Percentiles rank a stretch among this genome's conserved stretches.
Conservation (phyloP, 1,139 yeast genomes). For the Zygoascus hellenicus region DNA sequence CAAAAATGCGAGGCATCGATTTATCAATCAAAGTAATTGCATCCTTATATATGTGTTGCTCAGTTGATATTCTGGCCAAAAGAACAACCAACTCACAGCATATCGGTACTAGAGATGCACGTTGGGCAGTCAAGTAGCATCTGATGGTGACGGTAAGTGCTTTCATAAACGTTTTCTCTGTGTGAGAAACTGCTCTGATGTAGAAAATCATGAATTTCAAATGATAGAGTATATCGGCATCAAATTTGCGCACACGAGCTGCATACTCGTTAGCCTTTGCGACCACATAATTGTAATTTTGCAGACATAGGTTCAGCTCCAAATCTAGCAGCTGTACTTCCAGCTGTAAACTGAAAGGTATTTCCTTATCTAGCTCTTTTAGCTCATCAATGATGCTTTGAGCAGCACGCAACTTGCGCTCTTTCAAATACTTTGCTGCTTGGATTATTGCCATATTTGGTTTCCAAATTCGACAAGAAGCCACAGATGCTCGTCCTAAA, state of each 20-base stretch:
- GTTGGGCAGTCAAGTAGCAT: constrained; percentile 22
- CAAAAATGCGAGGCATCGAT: constrained; percentile 26
- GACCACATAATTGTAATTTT: constrained; percentile 18
- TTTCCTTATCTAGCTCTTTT: constrained; percentile 4
- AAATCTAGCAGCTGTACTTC: constrained; percentile 16
- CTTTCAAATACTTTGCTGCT: constrained; percentile 16
- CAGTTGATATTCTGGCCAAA: constrained; percentile 21
- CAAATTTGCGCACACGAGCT: constrained; percentile 13
- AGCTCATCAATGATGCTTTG: constrained; percentile 18
- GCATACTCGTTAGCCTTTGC: constrained; percentile 14
- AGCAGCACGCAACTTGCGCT: constrained; percentile 18
- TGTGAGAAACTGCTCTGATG: constrained; percentile 19
- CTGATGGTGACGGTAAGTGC: constrained; percentile 23
- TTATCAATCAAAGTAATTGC: constrained; percentile 25
- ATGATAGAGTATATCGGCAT: constrained; percentile 23
- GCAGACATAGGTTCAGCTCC: constrained; percentile 18
- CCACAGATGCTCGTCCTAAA: constrained; percentile 14
- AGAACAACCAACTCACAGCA: constrained; percentile 25
- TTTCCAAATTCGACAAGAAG: constrained; percentile 23
- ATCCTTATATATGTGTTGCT: constrained; percentile 20
- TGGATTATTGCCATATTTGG: constrained; percentile 20
- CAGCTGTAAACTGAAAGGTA: constrained; percentile 13
- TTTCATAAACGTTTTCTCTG: constrained; percentile 19
- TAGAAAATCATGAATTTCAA: constrained; percentile 23
- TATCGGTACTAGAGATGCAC: constrained; percentile 19